These are phyloP conservation scores for Phytophthora palmivora DNA, from an alignment of 352 stramenopile species.

Conservation along the genomic window DNA sequence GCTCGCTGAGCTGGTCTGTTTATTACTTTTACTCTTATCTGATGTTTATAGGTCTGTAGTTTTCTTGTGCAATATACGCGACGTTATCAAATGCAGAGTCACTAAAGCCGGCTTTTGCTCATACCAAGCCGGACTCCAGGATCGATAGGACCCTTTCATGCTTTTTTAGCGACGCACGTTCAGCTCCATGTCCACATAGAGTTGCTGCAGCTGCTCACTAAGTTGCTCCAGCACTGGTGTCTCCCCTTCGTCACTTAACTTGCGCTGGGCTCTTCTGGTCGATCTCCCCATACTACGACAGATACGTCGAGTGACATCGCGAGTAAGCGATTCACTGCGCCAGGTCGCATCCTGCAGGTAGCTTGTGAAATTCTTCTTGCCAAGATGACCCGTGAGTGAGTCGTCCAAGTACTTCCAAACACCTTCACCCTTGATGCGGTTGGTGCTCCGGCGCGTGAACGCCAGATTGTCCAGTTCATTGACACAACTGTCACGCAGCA, in stretches of 20 bases:
- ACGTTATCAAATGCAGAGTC: background rate
- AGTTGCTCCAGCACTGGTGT: conserved; percentile 31
- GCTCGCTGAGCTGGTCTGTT: conserved; percentile 14
- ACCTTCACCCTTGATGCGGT: conserved; percentile 42
- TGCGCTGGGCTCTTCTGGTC: conserved; percentile 29
- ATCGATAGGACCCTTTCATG: conserved; percentile 4
- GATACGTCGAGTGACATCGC: conserved; percentile 29
- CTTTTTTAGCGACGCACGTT: background rate
- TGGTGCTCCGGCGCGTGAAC: conserved; percentile 38
- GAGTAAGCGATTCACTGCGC: conserved; percentile 10
- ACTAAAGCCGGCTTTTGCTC: conserved; percentile 6
- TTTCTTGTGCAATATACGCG: conserved; percentile 2
- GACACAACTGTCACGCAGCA: conserved; percentile 31
- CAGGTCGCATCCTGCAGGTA: conserved; percentile 34
- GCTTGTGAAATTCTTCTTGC: conserved; percentile 21
- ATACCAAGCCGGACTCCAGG: background rate
- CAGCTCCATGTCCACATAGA: conserved; percentile 35
- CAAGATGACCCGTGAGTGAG: conserved; percentile 31
- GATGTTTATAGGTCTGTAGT: conserved; percentile 12
- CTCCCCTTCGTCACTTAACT: conserved; percentile 29
- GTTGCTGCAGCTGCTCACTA: conserved; percentile 26
- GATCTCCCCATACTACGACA: conserved; percentile 31
- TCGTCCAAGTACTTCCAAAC: conserved; percentile 46
- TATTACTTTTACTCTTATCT: conserved; percentile 14
- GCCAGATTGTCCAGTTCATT: conserved; percentile 40